A percentile compares a stretch with the other conserved stretches of the same genome.
Evolutionary conservation across 2,329 filamentous ascomycete genomes (phyloP).

Genomic region (Aspergillus neotritici): DNA sequence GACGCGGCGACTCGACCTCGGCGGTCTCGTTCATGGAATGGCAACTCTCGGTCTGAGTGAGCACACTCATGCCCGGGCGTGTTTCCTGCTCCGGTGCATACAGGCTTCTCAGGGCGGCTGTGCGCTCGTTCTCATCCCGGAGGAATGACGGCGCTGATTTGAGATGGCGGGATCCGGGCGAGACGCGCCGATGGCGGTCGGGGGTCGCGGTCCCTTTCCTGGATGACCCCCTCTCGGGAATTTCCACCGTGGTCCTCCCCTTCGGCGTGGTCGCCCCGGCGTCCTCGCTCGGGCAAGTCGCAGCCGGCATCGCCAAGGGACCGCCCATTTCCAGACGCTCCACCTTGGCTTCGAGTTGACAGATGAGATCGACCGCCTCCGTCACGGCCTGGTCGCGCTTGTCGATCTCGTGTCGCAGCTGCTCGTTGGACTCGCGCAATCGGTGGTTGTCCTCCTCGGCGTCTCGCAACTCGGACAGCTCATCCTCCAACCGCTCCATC

Average conservation of each 20-base stretch:
- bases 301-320: constrained; percentile 20
- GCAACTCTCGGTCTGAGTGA: constrained; percentile 33
- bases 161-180: constrained; percentile 23
- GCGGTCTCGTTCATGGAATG: constrained; percentile 30
- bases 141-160: constrained; percentile 38
- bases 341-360: constrained; percentile 37
- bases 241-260: constrained; percentile 24
- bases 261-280: constrained; percentile 26
- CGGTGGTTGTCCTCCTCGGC: constrained; percentile 33
- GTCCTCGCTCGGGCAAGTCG: constrained; percentile 22
- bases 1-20: constrained; percentile 36
- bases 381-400: constrained; percentile 38
- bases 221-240: constrained; percentile 38
- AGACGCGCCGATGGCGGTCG: constrained; percentile 12
- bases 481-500: constrained; percentile 26
- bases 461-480: constrained; percentile 34
- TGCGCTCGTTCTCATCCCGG: constrained; percentile 31
- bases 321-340: constrained; percentile 26
- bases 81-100: constrained; percentile 29
- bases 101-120: constrained; percentile 36
- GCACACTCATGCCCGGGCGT: constrained; percentile 20
- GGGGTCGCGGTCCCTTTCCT: constrained; percentile 20
- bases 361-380: constrained; percentile 41
- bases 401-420: constrained; percentile 34
- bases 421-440: constrained; percentile 34